Base-by-base conservation (phyloP, 148 eudicot genomes). In the Amaranthus palmeri region DNA sequence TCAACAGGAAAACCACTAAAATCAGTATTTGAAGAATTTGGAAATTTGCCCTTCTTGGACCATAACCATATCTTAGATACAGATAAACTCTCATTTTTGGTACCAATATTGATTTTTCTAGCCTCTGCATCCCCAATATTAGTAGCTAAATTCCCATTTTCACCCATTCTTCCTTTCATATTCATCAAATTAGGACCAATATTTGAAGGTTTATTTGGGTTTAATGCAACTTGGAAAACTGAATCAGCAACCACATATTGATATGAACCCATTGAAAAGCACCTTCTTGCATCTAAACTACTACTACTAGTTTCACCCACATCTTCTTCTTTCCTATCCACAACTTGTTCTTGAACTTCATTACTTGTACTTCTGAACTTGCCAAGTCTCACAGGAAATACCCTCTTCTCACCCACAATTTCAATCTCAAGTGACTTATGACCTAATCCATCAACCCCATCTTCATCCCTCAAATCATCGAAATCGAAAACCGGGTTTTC, bases 51-150 rank as follows among this genome's bases (percentile, higher is more conserved):
- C 82, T 88, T 89, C 82, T 85, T 91, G 72, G 98, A 85, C 98
- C 97, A 93, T 69, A 82, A 76, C 98, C 98, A 93, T 63, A 93
- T 91, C 87, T 93, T 93, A 65, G 97, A 93, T 45, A 93, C 96
- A 11, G 98, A 93, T 75, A 91, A 83, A 80, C 96, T 89, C 66
- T 93, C 98, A 50, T 85, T 87, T 82, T 90, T 93, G 64, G 82
- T 81, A 61, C 90, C 79, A 43, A 70, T 75, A 73, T 76, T 84
- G 46, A 90, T 87, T 73, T 72, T 90, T 75, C 88, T 93, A 70
- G 86, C 96, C 66, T 85, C 85, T 53, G 58, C 54, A 70, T 85
- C 92, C 5, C 68, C 68, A 46, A 62, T 43, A 47, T 44, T 45
- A 67, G 50, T 10, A 48, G 77, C 43, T 13, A 64, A 83, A 80